phyloP scores from a whole-genome alignment of 306 rosid species.

The Arachis hypogaea region DNA sequence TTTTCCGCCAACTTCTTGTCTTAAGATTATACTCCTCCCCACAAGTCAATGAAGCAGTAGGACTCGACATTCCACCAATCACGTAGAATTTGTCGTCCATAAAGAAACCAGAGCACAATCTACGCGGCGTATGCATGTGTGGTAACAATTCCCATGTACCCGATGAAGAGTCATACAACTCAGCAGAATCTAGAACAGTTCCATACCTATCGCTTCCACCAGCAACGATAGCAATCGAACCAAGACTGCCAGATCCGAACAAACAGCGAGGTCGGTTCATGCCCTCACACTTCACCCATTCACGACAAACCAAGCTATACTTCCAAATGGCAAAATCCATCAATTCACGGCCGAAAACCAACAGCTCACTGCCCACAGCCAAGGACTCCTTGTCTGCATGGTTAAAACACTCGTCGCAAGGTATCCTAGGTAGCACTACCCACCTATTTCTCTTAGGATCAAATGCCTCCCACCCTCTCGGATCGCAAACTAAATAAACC shows the following conservation, averaged over 20 bases:
- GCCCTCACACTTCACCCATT: conserved; percentile 65
- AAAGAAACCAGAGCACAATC: conserved; percentile 75
- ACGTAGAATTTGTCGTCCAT: conserved; percentile 74
- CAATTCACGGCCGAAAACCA: conserved; percentile 76
- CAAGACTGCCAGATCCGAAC: conserved; percentile 74
- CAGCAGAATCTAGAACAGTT: conserved; percentile 62
- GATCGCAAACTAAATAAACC: conserved; percentile 78
- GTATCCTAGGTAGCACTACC: conserved; percentile 73
- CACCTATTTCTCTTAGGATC: conserved; percentile 62
- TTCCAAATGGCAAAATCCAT: conserved; percentile 80
- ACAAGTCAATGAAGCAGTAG: conserved; percentile 63
- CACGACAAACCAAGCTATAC: conserved; percentile 50
- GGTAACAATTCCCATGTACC: conserved; percentile 72
- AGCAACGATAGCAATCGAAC: conserved; percentile 67
- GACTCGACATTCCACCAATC: conserved; percentile 78
- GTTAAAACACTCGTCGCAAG: conserved; percentile 81
- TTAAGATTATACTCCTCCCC: conserved; percentile 79
- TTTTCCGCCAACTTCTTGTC: conserved; percentile 66
- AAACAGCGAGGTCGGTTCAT: conserved; percentile 78
- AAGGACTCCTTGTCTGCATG: conserved; percentile 83
- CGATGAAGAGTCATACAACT: conserved; percentile 60
- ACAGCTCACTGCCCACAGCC: conserved; percentile 70
- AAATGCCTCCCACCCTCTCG: conserved; percentile 70
- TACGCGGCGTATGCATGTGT: conserved; percentile 67
- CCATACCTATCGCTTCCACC: conserved; percentile 75